Evolutionary conservation across 768 basidiomycete genomes (phyloP).

Genomic region (Dioszegia hungarica): DNA sequence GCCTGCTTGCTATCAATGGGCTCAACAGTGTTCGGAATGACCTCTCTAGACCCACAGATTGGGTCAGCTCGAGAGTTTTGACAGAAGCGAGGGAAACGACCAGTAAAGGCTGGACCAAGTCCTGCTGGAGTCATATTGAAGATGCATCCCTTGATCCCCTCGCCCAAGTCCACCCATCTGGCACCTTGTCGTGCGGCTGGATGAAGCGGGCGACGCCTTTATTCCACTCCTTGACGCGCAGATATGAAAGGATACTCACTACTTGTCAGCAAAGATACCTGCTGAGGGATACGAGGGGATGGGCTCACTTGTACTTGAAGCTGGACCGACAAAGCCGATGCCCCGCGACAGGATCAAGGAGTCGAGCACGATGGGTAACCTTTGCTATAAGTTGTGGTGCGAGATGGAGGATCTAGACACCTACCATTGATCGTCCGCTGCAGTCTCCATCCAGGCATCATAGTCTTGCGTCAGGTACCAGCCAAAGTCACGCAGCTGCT

Average conservation of each 20-base stretch:
- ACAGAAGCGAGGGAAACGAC: no score
- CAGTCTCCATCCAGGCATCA: neutral
- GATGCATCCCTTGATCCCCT: no score
- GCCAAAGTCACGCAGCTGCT: neutral
- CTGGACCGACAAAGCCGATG: conserved; percentile 4
- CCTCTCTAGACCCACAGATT: no score
- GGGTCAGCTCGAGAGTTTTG: no score
- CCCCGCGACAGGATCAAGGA: conserved; percentile 4
- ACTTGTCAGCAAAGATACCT: neutral
- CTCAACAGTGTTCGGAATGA: no score
- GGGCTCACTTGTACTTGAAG: conserved; percentile 9
- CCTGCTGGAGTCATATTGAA: no score
- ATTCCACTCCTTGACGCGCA: conserved; percentile 4
- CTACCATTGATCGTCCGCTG: neutral
- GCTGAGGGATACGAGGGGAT: neutral
- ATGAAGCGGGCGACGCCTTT: no score
- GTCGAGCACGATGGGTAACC: conserved; percentile 11
- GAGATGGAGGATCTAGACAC: neutral
- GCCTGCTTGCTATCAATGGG: no score
- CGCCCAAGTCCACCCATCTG: no score
- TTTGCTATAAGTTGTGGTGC: neutral
- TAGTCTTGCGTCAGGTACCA: neutral
- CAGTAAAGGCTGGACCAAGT: no score
- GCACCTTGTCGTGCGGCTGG: no score
- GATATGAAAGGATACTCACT: conserved; percentile 10